Evolutionary conservation across 83 land plant species (phyloP).

Genomic region (Picea abies): DNA sequence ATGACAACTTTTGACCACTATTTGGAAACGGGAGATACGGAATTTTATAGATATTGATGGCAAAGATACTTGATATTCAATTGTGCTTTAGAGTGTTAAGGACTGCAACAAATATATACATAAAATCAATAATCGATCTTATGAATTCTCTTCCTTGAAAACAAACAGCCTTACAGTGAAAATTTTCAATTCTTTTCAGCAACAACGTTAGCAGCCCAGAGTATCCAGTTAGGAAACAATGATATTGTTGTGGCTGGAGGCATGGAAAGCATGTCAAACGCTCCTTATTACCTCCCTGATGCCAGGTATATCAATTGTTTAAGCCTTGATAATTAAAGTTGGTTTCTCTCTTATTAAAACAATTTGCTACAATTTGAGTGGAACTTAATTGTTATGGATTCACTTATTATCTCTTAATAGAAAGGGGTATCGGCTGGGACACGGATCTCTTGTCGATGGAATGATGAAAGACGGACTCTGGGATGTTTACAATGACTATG

Average conservation of each 20-base stretch:
- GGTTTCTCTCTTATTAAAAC: constrained; percentile 6
- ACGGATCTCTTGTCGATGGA: constrained; percentile 82
- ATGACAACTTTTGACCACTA: neutral
- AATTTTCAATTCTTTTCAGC: constrained; percentile 38
- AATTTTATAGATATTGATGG: neutral
- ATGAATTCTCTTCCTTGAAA: neutral
- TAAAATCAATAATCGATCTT: neutral
- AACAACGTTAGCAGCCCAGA: constrained; percentile 86
- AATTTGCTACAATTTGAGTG: neutral
- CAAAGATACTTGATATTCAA: neutral
- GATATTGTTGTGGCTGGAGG: constrained; percentile 99
- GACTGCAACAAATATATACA: neutral
- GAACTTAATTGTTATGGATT: neutral
- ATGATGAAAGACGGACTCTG: constrained; percentile 94
- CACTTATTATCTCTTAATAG: constrained; percentile 29
- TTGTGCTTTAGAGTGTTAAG: neutral
- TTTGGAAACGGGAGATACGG: neutral
- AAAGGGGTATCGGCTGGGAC: constrained; percentile 72
- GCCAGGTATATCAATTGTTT: constrained; percentile 36
- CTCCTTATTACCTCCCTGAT: constrained; percentile 84
- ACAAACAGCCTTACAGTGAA: neutral
- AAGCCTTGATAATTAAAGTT: neutral
- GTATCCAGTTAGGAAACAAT: constrained; percentile 85
- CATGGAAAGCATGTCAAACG: constrained; percentile 98
- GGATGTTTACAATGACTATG: constrained; percentile 91